Conservation (phyloP, 257 asterid species). For the Linderniella brevidens region DNA sequence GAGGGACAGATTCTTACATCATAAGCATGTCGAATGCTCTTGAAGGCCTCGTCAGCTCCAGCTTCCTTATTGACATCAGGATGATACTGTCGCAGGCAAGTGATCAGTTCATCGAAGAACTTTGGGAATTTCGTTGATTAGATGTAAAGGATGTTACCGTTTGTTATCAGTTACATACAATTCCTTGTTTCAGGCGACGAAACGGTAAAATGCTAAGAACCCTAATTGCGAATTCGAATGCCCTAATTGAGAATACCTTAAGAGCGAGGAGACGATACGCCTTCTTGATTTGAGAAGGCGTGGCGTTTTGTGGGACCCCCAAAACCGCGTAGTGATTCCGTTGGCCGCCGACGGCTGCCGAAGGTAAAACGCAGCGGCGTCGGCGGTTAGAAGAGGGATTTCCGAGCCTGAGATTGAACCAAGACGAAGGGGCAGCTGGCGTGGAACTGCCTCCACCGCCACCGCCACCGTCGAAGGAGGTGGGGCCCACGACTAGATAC, state of each 20-base stretch:
- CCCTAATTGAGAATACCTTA: constrained; percentile 23
- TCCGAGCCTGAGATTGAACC: neutral
- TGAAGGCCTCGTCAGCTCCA: constrained; percentile 55
- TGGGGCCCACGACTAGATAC: constrained; percentile 25
- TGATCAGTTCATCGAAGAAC: neutral
- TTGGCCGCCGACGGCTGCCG: constrained; percentile 23
- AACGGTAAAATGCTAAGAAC: neutral
- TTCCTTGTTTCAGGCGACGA: neutral
- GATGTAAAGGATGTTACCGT: no score
- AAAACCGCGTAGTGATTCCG: constrained; percentile 51
- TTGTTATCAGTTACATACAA: neutral
- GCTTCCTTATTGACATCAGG: constrained; percentile 83
- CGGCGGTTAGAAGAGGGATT: no score
- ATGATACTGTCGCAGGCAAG: constrained; percentile 49
- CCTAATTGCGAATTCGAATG: neutral
- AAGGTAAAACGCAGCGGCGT: constrained; percentile 19
- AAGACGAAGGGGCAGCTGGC: constrained; percentile 7
- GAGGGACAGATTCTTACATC: constrained; percentile 32
- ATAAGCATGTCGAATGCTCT: constrained; percentile 70
- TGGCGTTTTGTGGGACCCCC: constrained; percentile 49
- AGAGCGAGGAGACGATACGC: constrained; percentile 82
- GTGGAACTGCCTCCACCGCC: constrained; percentile 21
- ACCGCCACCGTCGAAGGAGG: constrained; percentile 24
- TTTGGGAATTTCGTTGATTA: no score
- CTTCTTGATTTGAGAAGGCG: constrained; percentile 45